Conservation (phyloP, 2,329 filamentous ascomycete species). For the Zymoseptoria crescenta region DNA sequence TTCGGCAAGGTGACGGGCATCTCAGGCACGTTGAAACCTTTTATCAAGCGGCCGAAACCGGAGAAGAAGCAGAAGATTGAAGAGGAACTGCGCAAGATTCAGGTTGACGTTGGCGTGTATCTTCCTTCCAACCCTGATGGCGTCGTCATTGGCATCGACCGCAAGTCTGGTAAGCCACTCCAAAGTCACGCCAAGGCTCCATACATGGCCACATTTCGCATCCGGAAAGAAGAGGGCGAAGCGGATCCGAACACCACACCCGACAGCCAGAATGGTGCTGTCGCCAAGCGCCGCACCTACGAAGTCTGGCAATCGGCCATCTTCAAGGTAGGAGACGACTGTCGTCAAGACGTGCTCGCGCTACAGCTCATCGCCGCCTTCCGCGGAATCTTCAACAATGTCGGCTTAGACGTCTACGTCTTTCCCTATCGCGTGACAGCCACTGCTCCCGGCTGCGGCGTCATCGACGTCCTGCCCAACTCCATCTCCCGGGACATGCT, state of each 20-base stretch:
- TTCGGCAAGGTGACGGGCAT: slow-evolving; percentile 95
- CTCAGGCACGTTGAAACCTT: slow-evolving; percentile 89
- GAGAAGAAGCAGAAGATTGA: slow-evolving; percentile 99
- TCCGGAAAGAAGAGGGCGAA: slow-evolving; percentile 68
- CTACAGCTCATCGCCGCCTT: slow-evolving; percentile 98
- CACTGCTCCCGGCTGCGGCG: slow-evolving; percentile 91
- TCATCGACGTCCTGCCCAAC: slow-evolving; percentile 96
- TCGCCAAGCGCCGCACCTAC: slow-evolving; percentile 46
- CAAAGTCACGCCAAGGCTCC: slow-evolving; percentile 98
- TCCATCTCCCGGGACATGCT: slow-evolving; percentile 99
- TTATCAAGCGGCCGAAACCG: slow-evolving; percentile 83
- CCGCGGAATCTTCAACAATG: slow-evolving; percentile 89
- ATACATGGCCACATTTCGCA: slow-evolving; percentile 98
- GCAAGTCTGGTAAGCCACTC: slow-evolving; percentile 93
- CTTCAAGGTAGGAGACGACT: slow-evolving; percentile 99
- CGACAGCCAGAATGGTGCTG: slow-evolving; percentile 25
- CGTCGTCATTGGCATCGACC: slow-evolving; percentile 93
- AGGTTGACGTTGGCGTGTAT: slow-evolving; percentile 95
- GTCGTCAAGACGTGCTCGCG: slow-evolving; percentile 90
- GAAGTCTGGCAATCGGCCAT: slow-evolving; percentile 99
- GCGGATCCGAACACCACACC: slow-evolving; percentile 32
- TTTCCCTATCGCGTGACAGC: slow-evolving; percentile 96
- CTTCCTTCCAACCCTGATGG: slow-evolving; percentile 95
- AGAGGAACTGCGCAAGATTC: slow-evolving; percentile 93
- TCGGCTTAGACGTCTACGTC: slow-evolving; percentile 92